Evolutionary conservation across 305 asterid species (phyloP).

Genomic region (Solanum aculeatissimum): DNA sequence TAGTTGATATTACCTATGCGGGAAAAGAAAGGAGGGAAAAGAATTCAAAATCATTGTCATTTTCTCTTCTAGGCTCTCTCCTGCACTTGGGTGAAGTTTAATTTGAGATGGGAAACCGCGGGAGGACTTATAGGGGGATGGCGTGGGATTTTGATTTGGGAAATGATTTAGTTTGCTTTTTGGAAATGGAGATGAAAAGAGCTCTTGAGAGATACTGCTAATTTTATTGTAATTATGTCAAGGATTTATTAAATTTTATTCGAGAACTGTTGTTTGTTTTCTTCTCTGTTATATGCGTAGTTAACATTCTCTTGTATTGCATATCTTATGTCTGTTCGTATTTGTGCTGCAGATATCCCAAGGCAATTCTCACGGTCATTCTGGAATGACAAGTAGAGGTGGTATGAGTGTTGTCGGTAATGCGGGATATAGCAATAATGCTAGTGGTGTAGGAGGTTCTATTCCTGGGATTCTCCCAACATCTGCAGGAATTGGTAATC

Average conservation of each 20-base stretch:
- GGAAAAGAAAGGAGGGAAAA: not conserved
- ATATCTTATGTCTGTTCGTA: not conserved
- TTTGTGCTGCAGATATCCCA: slow-evolving; percentile 60
- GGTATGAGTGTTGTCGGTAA: slow-evolving; percentile 30
- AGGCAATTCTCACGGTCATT: slow-evolving; percentile 67
- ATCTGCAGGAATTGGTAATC: slow-evolving; percentile 16
- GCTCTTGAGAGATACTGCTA: not conserved
- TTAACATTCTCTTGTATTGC: not conserved
- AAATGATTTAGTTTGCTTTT: not conserved
- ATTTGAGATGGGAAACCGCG: not conserved
- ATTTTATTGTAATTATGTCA: not conserved
- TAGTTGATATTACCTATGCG: not conserved
- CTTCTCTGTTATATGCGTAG: not conserved
- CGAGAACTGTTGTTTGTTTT: not conserved
- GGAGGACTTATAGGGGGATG: not conserved
- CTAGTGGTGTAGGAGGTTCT: slow-evolving; percentile 5
- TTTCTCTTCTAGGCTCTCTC: not conserved
- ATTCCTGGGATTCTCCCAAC: slow-evolving; percentile 9
- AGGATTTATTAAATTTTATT: not conserved
- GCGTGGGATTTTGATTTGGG: not conserved
- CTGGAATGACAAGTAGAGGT: slow-evolving; percentile 60
- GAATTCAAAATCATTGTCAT: not conserved
- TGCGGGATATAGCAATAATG: slow-evolving; percentile 1
- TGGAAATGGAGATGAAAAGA: not conserved
- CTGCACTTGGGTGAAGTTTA: not conserved